Base-by-base conservation (phyloP, 164 flowering plant genomes). In the Cinnamomum chago region DNA sequence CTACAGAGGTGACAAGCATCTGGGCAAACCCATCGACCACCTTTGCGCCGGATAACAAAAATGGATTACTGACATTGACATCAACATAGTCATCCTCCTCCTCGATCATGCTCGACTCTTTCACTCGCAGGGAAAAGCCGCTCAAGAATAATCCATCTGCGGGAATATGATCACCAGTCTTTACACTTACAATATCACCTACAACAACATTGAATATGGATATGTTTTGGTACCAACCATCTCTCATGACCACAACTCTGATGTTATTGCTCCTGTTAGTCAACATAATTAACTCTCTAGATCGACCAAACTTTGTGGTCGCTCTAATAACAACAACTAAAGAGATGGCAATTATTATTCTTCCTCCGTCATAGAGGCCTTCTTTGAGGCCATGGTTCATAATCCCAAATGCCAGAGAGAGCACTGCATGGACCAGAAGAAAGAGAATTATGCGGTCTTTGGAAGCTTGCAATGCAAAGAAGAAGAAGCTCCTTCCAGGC, bases 361-460 rank as follows among this genome's bases (percentile, higher is more conserved):
- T 86, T 1, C 86, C 89, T 4, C 89, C 88, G n/a, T 88, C 88
- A 7, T 82, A 85, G 87, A 87, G 85, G 0, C 88, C 89, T 9
- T 82, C 80, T 69, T 77, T 81, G 3, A n/a, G 12, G 6, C 89
- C 88, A 69, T 85, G 66, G 20, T 81, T 79, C 58, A 75, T 81
- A 55, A 86, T 86, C 0, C 89, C 91, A 58, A 88, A 86, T 7
- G 47, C 86, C 15, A 88, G 79, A 14, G 89, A 84, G 9, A 85
- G 81, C 0, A 79, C 4, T 22, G 88, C 86, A 72, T 82, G 84
- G 0, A 24, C 83, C 71, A 88, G 20, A 3, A 85, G 85, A 3
- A 88, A 82, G 51, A 85, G 58, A 50, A 88, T 82, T 3, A 78
- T 85, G 0, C 76, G 73, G 65, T 88, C 91, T 50, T 84, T 85